Evolutionary conservation across 2,329 filamentous ascomycete genomes (phyloP), one percentile per base, ranked within the genome.

Genomic region (Botrytis deweyae): DNA sequence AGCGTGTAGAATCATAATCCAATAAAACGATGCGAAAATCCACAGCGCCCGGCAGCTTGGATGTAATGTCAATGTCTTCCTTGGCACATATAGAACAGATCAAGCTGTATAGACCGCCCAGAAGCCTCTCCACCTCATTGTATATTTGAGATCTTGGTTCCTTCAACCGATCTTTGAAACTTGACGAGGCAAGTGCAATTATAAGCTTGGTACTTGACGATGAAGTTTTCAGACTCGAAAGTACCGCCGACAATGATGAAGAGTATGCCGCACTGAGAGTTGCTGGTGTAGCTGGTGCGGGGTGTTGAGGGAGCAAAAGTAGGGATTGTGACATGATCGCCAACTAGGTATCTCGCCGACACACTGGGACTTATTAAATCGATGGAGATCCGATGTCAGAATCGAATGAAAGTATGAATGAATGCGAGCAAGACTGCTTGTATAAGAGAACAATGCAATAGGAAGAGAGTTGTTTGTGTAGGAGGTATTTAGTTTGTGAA

Each of bases 61-160:
- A 81, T 82, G 93, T 83, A 82, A 91, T 84, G 84, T 86, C 65
- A 84, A 84, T 66, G 88, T 73, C 76, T 20, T 78, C 84, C 76
- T 89, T 86, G 20, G 90, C 88, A 76, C 92, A 93, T n/a, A 93
- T 85, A 64, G 90, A 84, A 49, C 91, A 91, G 73, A 96, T 85
- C 68, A 98, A 87, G 78, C 90, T 90, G 85, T 98, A 98, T 38
- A 97, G 81, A 40, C 88, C 88, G 4, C 92, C 92, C 36, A 98
- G 83, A 8, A 95, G 85, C n/a, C 87, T 86, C 82, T 97, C 94
- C 0, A 90, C 88, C n/a, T 87, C 83, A 49, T 86, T 80, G 87
- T 94, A 97, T n/a, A 81, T 73, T 40, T 78, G 64, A 29, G 88
- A 84, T 64, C 88, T 84, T 38, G 87, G 84, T 78, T 88, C 86